A percentile compares a stretch with the other conserved stretches of the same genome.
These are phyloP conservation scores for Xerocomellus amylosporus DNA, from an alignment of 768 basidiomycete species.

Conservation along the genomic window DNA sequence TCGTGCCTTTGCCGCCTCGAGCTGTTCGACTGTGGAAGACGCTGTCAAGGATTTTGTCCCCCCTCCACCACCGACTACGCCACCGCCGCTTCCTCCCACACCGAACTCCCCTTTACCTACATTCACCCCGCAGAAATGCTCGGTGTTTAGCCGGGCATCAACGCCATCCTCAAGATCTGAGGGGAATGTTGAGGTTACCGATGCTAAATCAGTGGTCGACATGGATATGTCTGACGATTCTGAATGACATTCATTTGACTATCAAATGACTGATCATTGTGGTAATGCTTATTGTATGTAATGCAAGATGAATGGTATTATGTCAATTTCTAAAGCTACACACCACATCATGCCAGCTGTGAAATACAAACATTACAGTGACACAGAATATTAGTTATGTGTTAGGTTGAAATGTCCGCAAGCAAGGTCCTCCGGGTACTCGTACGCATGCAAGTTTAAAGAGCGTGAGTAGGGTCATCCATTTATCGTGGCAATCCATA, in stretches of 20 bases:
- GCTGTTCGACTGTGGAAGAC: not conserved
- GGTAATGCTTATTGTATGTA: no score
- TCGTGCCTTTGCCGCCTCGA: conserved; percentile 13
- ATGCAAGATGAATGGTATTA: not conserved
- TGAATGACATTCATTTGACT: conserved; percentile 11
- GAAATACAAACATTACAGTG: conserved; percentile 20
- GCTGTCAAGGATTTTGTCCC: conserved; percentile 23
- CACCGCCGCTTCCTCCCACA: conserved; percentile 33
- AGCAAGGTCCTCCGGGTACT: conserved; percentile 17
- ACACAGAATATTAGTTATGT: conserved; percentile 6
- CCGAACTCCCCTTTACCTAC: conserved; percentile 7
- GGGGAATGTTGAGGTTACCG: not conserved
- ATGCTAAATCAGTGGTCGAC: conserved; percentile 15
- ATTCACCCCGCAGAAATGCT: not conserved
- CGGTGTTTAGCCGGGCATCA: not conserved
- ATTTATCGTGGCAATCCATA: conserved; percentile 17
- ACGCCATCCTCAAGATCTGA: not conserved
- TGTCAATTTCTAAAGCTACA: conserved; percentile 27
- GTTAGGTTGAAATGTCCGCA: conserved; percentile 7
- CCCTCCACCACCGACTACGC: conserved; percentile 32
- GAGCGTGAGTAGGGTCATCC: conserved; percentile 9
- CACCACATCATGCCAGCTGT: conserved; percentile 17
- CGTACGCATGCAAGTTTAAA: conserved; percentile 14
- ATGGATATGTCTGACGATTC: conserved; percentile 31
- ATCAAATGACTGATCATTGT: not conserved